phyloP scores from a whole-genome alignment of 345 rosid species.

The rapeseed (Brassica napus) region DNA sequence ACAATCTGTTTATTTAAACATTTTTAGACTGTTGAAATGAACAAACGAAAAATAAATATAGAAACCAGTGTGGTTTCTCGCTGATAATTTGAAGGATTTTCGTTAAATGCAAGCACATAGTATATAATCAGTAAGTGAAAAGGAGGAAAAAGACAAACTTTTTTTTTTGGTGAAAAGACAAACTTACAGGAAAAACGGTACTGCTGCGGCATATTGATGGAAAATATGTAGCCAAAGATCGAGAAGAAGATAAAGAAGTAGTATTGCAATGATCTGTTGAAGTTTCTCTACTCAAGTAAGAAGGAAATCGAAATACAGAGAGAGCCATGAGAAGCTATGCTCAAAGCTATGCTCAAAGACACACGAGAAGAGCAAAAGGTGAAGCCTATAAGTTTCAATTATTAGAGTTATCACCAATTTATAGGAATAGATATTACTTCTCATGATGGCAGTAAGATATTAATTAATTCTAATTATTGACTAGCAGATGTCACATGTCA shows the following conservation, averaged over 20 bases:
- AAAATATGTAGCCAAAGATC: conserved; percentile 51
- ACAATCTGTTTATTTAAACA: neutral
- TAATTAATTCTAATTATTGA: neutral
- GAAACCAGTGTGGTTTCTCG: neutral
- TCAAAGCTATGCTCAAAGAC: neutral
- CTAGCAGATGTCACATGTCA: neutral
- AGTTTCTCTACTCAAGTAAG: conserved; percentile 33
- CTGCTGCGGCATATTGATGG: conserved; percentile 37
- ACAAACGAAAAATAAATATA: neutral
- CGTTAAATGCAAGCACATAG: neutral
- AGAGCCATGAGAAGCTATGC: conserved; percentile 59
- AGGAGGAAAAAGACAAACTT: neutral
- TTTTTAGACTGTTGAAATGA: neutral
- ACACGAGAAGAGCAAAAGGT: neutral
- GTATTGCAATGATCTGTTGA: conserved; percentile 45
- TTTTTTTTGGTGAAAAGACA: neutral
- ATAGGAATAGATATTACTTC: neutral
- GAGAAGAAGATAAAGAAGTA: conserved; percentile 44
- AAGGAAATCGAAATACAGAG: conserved; percentile 64
- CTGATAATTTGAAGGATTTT: neutral
- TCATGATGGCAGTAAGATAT: neutral
- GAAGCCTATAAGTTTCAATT: neutral
- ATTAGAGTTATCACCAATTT: conserved; percentile 2
- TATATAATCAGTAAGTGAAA: neutral
- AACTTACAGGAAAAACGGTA: conserved; percentile 5